Base-by-base conservation (phyloP, 2,329 filamentous ascomycete species). In the Fusarium sp. region DNA sequence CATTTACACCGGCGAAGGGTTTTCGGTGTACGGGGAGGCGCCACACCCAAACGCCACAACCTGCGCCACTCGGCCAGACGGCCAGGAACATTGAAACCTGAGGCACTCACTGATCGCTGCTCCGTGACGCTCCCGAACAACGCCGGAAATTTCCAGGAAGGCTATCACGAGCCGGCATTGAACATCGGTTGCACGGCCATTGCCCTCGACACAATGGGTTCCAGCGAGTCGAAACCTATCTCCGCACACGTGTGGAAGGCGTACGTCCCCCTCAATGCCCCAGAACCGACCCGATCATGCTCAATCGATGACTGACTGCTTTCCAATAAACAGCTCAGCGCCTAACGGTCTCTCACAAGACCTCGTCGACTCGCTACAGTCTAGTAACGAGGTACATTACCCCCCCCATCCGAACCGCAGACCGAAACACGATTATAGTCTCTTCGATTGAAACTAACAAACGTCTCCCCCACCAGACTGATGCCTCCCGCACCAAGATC, bases 401-500 rank as follows among this genome's bases (percentile, higher is more conserved):
- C n/a, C n/a, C n/a, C 24, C 27, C 49, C 42, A 24, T 20, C 12
- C 8, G 6, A 58, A 31, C 29, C 46, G 20, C 58, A 38, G 4
- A 14, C 11, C 27, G 22, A n/a, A 44, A 24, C 8, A 17, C 11
- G 10, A 51, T 55, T 59, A n/a, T 17, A 9, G 1, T n/a, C 4
- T 17, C 5, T 14, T 59, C 22, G 27, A 55, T 31, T 65, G 20
- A 74, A 65, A 56, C 73, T 76, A 63, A 77, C 71, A 42, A 16
- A 38, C 20, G 22, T 38, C n/a, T 59, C 51, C 51, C 20, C 44
- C 46, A n/a, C 61, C 40, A 98, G 96, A 96, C 93, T 84, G 95
- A 98, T 85, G 91, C 92, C 69, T 95, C 94, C 74, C 95, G 96
- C 81, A 89, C 92, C 79, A 94, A 94, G 84, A 87, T 92, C 80